phyloP scores from a whole-genome alignment of 1,284 basidiomycete genomes.

The Boletus smithii region DNA sequence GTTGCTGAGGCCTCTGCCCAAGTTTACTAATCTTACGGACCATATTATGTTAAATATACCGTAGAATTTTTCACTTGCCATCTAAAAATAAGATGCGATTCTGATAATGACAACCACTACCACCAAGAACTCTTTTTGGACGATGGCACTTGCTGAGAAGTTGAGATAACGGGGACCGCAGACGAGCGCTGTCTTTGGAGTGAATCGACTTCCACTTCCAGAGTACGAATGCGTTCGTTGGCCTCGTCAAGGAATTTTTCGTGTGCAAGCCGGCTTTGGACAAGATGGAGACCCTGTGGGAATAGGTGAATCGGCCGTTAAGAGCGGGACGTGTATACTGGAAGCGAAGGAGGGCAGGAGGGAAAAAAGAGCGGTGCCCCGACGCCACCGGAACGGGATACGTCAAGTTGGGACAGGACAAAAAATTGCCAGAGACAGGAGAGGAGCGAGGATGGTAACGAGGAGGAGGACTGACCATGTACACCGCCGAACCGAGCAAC shows the following conservation, averaged over 20 bases:
- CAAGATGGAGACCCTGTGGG: conserved; percentile 57
- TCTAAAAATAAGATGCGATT: not conserved
- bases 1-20: not conserved
- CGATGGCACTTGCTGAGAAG: conserved; percentile 1
- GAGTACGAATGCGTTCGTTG: conserved; percentile 42
- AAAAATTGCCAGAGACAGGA: not conserved
- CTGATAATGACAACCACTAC: conserved; percentile 13
- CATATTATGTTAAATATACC: conserved; percentile 18
- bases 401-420: too few relatives aligned
- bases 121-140: conserved; percentile 14
- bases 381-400: conserved; percentile 12
- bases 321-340: conserved; percentile 7
- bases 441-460: too few relatives aligned
- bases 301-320: conserved; percentile 17
- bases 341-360: too few relatives aligned
- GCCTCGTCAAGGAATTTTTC: conserved; percentile 69
- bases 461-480: conserved; percentile 49
- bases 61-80: conserved; percentile 4
- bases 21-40: conserved; percentile 2
- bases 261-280: conserved; percentile 59
- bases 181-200: conserved; percentile 27
- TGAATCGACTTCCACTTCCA: conserved; percentile 59
- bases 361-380: not conserved
- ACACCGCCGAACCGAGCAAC: conserved; percentile 71
- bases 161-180: not conserved